Base-by-base conservation (phyloP, 1,284 basidiomycete genomes). In the Sphaerobolus stellatus region DNA sequence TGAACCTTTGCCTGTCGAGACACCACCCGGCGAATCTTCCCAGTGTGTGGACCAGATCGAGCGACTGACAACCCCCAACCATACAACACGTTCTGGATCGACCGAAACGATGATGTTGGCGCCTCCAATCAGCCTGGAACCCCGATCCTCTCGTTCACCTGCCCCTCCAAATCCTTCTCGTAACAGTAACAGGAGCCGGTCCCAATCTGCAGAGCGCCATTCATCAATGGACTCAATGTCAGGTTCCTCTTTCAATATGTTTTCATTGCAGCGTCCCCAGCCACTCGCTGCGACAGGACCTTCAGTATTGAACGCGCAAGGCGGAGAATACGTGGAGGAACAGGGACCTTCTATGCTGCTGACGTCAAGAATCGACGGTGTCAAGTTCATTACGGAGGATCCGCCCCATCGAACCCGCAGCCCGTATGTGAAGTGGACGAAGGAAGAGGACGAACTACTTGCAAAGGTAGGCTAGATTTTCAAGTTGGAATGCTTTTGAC, bases 381-480 rank as follows among this genome's bases (percentile, higher is more conserved):
- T 52, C 25, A 52, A 52, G 51, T 46, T 44, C 36, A 27, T 28
- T 22, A 24, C 40, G 20, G 50, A 52, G 5, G 25, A 13, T 13
- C 16, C 40, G 29, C 50, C 50, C 31, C 46, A 30, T 5, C 38
- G 51, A n/a, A 45, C 51, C 27, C 66, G 71, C 22, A 73, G 71
- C 56, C 71, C 71, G 4, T 74, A 74, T 46, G 60, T 72, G 41
- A 72, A 73, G 45, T 72, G 71, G 72, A 72, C 64, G 14, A 70
- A 66, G 38, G 72, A 73, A 47, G 72, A 72, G 45, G 72, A 72
- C 41, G 71, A 73, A 22, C 58, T 74, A 6, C 61, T 74, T n/a
- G 62, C 69, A 1, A 70, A 72, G 59, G 71, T 71, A 48, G 18
- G 64, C 44, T 44, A 30, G n/a, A 38, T 52, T 31, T 22, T 27